phyloP scores from a whole-genome alignment of 306 rosid genomes.

The Bauhinia variegata region DNA sequence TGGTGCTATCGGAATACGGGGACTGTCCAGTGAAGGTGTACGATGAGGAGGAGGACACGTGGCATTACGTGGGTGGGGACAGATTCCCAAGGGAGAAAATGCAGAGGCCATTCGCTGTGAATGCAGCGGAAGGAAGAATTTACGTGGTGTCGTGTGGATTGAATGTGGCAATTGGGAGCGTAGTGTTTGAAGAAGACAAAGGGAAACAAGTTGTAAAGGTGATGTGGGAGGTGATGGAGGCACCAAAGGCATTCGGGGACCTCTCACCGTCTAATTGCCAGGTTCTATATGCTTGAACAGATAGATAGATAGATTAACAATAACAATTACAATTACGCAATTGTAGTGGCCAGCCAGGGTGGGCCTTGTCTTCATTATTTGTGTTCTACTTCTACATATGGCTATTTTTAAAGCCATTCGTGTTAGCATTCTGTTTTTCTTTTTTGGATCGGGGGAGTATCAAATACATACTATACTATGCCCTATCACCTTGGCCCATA shows the following conservation, averaged over 20 bases:
- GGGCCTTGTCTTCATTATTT: no score
- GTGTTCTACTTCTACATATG: no score
- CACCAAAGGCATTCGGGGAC: slow-evolving; percentile 40
- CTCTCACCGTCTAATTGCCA: slow-evolving; percentile 53
- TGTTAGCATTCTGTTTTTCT: no score
- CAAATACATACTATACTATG: no score
- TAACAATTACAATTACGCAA: no score
- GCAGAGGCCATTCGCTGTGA: slow-evolving; percentile 55
- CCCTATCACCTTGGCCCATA: background rate
- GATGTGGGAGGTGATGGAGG: slow-evolving; percentile 61
- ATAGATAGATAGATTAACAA: no score
- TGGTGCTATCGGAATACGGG: slow-evolving; percentile 58
- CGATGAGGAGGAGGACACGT: slow-evolving; percentile 49
- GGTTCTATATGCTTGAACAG: slow-evolving; percentile 59
- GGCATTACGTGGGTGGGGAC: slow-evolving; percentile 61
- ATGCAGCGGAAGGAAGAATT: slow-evolving; percentile 48
- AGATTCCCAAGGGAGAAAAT: slow-evolving; percentile 55
- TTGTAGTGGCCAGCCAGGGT: no score
- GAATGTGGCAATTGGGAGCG: slow-evolving; percentile 57
- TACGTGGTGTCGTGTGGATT: slow-evolving; percentile 58
- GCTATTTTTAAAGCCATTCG: no score
- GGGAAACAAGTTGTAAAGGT: slow-evolving; percentile 25
- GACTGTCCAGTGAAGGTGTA: slow-evolving; percentile 64
- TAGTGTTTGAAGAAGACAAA: slow-evolving; percentile 35
- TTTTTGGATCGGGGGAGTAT: no score